phyloP scores from a whole-genome alignment of 2,329 filamentous ascomycete genomes.

The Diaporthe helianthi region DNA sequence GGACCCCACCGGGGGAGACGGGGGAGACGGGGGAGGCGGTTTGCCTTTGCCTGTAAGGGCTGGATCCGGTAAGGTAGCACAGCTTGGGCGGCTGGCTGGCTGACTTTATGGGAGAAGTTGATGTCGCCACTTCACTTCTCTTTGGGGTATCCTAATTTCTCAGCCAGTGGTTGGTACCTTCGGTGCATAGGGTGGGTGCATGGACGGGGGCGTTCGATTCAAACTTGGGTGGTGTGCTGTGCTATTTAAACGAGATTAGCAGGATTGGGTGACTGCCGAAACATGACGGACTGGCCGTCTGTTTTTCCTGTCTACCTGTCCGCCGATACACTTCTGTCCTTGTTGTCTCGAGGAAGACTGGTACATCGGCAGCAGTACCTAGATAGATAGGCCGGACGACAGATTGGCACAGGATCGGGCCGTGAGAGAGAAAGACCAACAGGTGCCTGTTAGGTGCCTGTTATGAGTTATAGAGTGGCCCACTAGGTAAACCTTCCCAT shows the following conservation, averaged over 20 bases:
- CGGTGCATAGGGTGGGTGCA: neutral
- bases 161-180: neutral
- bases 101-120: neutral
- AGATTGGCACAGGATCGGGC: neutral
- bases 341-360: neutral
- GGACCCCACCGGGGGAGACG: too few relatives aligned
- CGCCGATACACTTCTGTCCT: neutral
- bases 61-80: neutral
- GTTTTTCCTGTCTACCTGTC: neutral
- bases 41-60: slow-evolving; percentile 9
- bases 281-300: neutral
- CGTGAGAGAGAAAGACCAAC: neutral
- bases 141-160: neutral
- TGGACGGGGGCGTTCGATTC: neutral
- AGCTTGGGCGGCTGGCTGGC: neutral
- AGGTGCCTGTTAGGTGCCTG: too few relatives aligned
- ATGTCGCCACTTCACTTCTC: neutral
- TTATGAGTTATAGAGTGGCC: neutral
- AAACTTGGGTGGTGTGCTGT: neutral
- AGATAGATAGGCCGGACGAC: neutral
- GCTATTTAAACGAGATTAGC: too few relatives aligned
- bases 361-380: too few relatives aligned
- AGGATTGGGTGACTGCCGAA: neutral
- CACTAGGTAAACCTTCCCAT: neutral
- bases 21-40: neutral